Conservation (phyloP, 2,329 filamentous ascomycete species). For the Fusarium abutilonis region DNA sequence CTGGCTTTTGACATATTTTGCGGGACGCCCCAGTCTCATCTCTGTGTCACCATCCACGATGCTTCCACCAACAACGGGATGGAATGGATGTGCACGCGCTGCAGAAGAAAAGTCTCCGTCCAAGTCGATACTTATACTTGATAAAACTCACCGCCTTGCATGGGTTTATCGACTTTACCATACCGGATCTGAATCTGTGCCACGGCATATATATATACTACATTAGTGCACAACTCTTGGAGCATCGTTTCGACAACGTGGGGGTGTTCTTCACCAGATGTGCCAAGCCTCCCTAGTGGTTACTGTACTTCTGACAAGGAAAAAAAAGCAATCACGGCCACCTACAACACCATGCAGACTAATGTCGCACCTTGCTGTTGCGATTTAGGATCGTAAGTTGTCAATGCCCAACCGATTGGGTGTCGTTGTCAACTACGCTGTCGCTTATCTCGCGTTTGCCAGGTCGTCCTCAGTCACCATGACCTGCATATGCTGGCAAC, state of each 20-base stretch:
- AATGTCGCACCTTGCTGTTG: constrained; percentile 34
- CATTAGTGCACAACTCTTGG: constrained; percentile 6
- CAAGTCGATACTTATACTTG: constrained; percentile 11
- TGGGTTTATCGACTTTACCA: constrained; percentile 31
- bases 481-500: constrained; percentile 39
- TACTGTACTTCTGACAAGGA: constrained; percentile 32
- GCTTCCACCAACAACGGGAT: constrained; percentile 31
- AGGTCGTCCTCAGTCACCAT: constrained; percentile 31
- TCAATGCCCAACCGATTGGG: constrained; percentile 41
- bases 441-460: constrained; percentile 44
- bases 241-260: constrained; percentile 23
- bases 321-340: constrained; percentile 40
- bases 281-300: constrained; percentile 32
- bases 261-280: constrained; percentile 35
- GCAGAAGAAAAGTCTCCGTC: constrained; percentile 28
- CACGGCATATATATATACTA: constrained; percentile 3
- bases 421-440: constrained; percentile 33
- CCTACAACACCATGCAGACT: constrained; percentile 31
- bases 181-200: constrained; percentile 30
- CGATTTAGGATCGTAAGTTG: constrained; percentile 40
- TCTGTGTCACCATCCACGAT: constrained; percentile 46
- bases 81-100: constrained; percentile 26
- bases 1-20: constrained; percentile 48
- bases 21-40: constrained; percentile 47
- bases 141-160: constrained; percentile 34